These are phyloP conservation scores for Neopestalotiopsis clavispora DNA, from an alignment of 2,329 filamentous ascomycete genomes.

Conservation along the genomic window DNA sequence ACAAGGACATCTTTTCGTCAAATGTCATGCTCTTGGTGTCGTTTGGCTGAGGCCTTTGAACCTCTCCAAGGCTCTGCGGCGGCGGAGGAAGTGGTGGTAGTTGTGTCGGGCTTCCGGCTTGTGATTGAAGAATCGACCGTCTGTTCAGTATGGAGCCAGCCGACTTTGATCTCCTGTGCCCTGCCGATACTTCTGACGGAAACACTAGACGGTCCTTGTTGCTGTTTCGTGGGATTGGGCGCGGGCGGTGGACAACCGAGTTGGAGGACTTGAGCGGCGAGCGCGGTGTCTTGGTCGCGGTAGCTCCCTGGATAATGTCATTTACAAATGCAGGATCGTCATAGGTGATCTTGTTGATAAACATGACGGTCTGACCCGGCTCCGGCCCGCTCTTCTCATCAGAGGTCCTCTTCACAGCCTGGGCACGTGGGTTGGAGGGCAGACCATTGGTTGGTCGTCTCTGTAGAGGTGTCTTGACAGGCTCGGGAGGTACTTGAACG, in stretches of 20 bases:
- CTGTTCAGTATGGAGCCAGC: conserved; percentile 48
- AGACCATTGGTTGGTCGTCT: conserved; percentile 51
- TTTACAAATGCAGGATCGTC: conserved; percentile 55
- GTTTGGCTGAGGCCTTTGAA: conserved; percentile 50
- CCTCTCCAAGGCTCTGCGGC: conserved; percentile 46
- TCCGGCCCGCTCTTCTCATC: conserved; percentile 33
- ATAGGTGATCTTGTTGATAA: conserved; percentile 61
- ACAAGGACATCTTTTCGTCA: conserved; percentile 59
- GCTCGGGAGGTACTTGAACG: conserved; percentile 31
- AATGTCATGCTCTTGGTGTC: conserved; percentile 63
- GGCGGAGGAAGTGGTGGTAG: conserved; percentile 58
- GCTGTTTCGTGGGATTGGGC: conserved; percentile 58
- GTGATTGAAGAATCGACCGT: conserved; percentile 50
- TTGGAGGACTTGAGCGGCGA: conserved; percentile 30
- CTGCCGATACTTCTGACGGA: conserved; percentile 47
- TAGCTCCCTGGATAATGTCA: conserved; percentile 52
- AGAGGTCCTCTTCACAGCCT: conserved; percentile 35
- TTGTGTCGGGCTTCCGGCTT: conserved; percentile 51
- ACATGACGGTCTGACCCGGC: conserved; percentile 55
- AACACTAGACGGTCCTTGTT: conserved; percentile 53
- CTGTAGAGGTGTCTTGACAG: conserved; percentile 45
- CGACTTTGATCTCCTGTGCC: conserved; percentile 56
- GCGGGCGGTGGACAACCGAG: conserved; percentile 59
- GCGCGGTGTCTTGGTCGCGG: conserved; percentile 39
- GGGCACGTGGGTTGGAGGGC: conserved; percentile 51